Evolutionary conservation across 1,284 basidiomycete species (phyloP).

Genomic region (Cryptococcus sp.): DNA sequence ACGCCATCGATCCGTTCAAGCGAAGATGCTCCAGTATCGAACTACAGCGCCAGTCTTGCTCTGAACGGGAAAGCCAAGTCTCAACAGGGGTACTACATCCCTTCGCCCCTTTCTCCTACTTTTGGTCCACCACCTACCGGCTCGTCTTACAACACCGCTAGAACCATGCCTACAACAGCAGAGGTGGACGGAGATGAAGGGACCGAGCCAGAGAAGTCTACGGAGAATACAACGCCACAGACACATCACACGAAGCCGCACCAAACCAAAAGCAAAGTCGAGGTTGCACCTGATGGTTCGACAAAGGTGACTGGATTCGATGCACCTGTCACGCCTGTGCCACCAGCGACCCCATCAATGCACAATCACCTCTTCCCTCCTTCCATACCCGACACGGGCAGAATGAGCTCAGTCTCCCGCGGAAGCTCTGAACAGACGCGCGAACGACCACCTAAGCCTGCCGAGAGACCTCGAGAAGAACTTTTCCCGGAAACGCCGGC

Average conservation of each 20-base stretch:
- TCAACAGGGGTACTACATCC: constrained; percentile 29
- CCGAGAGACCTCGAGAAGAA: constrained; percentile 42
- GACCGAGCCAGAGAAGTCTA: constrained; percentile 24
- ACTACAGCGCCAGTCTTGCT: constrained; percentile 8
- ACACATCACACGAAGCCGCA: not conserved
- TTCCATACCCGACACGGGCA: constrained; percentile 13
- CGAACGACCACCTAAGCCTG: constrained; percentile 28
- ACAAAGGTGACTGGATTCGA: constrained; percentile 42
- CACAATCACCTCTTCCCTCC: constrained; percentile 3
- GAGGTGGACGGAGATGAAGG: constrained; percentile 17
- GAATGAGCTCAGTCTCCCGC: constrained; percentile 11
- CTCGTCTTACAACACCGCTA: constrained; percentile 9
- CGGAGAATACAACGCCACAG: constrained; percentile 15
- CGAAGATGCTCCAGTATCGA: constrained; percentile 26
- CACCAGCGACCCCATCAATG: constrained; percentile 12
- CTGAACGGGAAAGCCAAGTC: constrained; percentile 19
- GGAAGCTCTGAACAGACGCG: constrained; percentile 17
- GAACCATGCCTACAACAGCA: constrained; percentile 13
- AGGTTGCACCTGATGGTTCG: constrained; percentile 28
- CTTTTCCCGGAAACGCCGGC: constrained; percentile 50
- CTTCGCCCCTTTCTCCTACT: constrained; percentile 43
- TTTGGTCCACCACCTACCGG: constrained; percentile 17
- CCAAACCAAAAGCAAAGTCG: constrained; percentile 21
- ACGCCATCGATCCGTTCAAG: constrained; percentile 37
- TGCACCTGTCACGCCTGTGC: constrained; percentile 25